Evolutionary conservation across 176 grass and related monocot species (phyloP).

Genomic region (Echinochloa phyllopogon): DNA sequence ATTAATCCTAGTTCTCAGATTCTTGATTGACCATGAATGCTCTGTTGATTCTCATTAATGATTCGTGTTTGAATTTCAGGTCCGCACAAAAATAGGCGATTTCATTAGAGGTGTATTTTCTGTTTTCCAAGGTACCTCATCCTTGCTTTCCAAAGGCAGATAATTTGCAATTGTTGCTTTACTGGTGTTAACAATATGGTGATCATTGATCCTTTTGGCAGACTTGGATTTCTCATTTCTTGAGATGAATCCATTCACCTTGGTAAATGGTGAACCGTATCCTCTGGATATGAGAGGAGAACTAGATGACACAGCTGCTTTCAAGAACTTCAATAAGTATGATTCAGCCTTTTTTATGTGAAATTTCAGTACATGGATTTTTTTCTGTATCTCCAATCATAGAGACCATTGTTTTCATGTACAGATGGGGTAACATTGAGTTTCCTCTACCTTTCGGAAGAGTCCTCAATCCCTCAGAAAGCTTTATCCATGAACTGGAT

Average conservation of each 20-base stretch:
- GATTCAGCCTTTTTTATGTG: neutral
- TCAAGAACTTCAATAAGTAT: constrained; percentile 99
- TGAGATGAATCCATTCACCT: constrained; percentile 97
- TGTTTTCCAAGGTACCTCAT: constrained; percentile 88
- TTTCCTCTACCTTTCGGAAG: constrained; percentile 96
- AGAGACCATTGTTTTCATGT: constrained; percentile 8
- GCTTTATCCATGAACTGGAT: constrained; percentile 88
- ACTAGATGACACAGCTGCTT: constrained; percentile 95
- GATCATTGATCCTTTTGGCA: constrained; percentile 45
- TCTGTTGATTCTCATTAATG: neutral
- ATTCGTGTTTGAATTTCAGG: constrained; percentile 53
- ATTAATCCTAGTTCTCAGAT: too few species aligned
- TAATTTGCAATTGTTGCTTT: neutral
- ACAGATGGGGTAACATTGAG: constrained; percentile 83
- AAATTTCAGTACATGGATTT: neutral
- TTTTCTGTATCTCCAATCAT: neutral
- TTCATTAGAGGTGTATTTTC: constrained; percentile 83
- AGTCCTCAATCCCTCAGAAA: constrained; percentile 91
- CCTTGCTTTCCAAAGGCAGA: constrained; percentile 22
- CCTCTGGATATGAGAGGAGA: constrained; percentile 99
- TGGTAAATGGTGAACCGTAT: constrained; percentile 91
- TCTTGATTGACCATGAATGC: constrained; percentile 14
- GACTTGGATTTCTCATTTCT: constrained; percentile 98
- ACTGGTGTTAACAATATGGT: neutral
- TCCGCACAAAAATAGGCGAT: constrained; percentile 82